Base-by-base conservation (phyloP, 305 asterid genomes). In the Fraxinus greggii region DNA sequence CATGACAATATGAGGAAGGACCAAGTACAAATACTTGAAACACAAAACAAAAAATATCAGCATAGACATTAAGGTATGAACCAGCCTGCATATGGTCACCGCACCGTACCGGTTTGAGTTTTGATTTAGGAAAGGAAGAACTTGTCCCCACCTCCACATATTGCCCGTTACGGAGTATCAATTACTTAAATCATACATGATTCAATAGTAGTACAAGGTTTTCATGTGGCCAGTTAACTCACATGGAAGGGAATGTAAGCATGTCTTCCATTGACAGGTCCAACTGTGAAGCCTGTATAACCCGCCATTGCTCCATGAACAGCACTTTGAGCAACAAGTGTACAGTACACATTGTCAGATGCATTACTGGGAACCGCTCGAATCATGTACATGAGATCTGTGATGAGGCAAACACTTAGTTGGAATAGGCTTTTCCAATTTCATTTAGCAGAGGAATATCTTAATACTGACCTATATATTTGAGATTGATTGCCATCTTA, bases 271-370 rank as follows among this genome's bases (percentile, higher is more conserved):
- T 94, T 92, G 23, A 94, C 97, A n/a, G 90, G 92, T 79, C 97
- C 98, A 5, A 84, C 91, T 0, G 93, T 91, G 86, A 89, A 93
- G 17, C 97, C 97, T 0, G 98, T 94, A 84, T 90, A 94, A 38
- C 98, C 98, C 0, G 97, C 98, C 98, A 94, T 94, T 2, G 98
- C 97, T 86, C 98, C 97, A 80, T 94, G 98, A 19, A 93, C 93
- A 2, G 94, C 95, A 72, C 93, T 94, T 82, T 94, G 97, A 61
- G 98, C 98, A 69, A 94, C 94, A 78, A 94, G 97, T 1, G 97
- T 92, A 91, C 97, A 93, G 86, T 94, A 94, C 7, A 94, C 95
- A 5, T 90, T 94, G 83, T 94, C 97, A 0, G 97, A 91, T 33
- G 98, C 98, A 77, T 92, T 94, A 86, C 98, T 87, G 0, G 95